Conservation (phyloP, 805 yeast genomes). For the Saccharomyces eubayanus region DNA sequence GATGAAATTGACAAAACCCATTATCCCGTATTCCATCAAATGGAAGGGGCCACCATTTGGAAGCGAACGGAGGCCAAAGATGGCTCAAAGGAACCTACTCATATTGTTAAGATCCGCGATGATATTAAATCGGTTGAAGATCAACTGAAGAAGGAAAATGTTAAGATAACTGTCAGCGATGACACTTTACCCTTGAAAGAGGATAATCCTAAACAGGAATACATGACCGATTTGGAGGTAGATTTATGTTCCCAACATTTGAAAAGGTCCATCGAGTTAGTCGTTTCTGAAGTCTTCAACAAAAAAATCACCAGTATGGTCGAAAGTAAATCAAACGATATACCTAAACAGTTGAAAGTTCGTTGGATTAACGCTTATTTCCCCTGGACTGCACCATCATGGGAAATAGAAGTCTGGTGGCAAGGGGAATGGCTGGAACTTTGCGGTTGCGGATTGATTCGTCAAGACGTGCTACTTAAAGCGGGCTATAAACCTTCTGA, state of each 20-base stretch:
- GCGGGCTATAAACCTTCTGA: constrained; percentile 52
- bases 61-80: constrained; percentile 35
- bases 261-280: constrained; percentile 74
- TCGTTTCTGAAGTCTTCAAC: constrained; percentile 76
- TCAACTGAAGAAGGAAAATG: constrained; percentile 21
- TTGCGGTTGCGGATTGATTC: constrained; percentile 91
- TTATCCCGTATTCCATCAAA: constrained; percentile 94
- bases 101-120: constrained; percentile 38
- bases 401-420: constrained; percentile 99
- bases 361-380: constrained; percentile 94
- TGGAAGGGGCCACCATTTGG: constrained; percentile 96
- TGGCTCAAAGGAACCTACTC: constrained; percentile 16
- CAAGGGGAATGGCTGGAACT: constrained; percentile 96
- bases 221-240: constrained; percentile 64
- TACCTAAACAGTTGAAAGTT: constrained; percentile 54
- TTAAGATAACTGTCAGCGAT: constrained; percentile 69
- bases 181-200: constrained; percentile 43
- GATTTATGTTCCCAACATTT: constrained; percentile 65
- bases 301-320: constrained; percentile 23
- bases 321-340: constrained; percentile 47
- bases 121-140: constrained; percentile 63
- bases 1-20: constrained; percentile 95
- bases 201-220: constrained; percentile 72
- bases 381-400: constrained; percentile 98
- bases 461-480: constrained; percentile 63